Evolutionary conservation across 305 asterid species (phyloP).

Genomic region (Fraxinus platypoda): DNA sequence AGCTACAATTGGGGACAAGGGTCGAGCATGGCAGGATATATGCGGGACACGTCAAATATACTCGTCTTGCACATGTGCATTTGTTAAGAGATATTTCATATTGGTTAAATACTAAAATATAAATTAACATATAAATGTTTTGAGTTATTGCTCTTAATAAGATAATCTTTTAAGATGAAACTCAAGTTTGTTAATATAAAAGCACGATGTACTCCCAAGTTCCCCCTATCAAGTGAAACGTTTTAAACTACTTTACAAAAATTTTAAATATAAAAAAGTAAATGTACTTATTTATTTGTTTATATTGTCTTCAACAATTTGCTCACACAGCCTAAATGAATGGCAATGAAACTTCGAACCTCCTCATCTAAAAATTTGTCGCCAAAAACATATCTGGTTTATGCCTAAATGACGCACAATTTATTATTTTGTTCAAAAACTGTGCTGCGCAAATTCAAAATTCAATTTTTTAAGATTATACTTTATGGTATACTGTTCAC

Average conservation of each 20-base stretch:
- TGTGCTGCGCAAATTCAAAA: not conserved
- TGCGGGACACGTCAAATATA: not conserved
- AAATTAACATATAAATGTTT: not conserved
- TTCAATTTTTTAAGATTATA: not conserved
- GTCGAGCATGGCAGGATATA: not conserved
- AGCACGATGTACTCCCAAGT: not conserved
- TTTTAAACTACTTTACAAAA: too few species aligned
- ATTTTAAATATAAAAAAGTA: too few species aligned
- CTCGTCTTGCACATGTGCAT: not conserved
- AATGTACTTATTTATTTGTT: too few species aligned
- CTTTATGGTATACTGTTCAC: not conserved
- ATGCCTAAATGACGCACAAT: not conserved
- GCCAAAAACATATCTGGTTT: not conserved
- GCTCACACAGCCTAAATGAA: too few species aligned
- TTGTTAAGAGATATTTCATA: too few species aligned
- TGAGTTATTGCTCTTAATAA: not conserved
- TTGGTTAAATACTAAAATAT: not conserved
- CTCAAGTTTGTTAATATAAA: too few species aligned
- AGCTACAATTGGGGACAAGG: not conserved
- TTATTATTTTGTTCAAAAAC: too few species aligned
- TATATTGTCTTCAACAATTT: too few species aligned
- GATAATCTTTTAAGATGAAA: too few species aligned
- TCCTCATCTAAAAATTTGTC: not conserved
- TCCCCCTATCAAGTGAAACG: not conserved
- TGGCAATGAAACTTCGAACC: not conserved